Percentiles rank a stretch among this genome's conserved stretches.
These are phyloP conservation scores for Moesziomyces globuligerus DNA, from an alignment of 1,284 basidiomycete genomes.

Conservation along the genomic window DNA sequence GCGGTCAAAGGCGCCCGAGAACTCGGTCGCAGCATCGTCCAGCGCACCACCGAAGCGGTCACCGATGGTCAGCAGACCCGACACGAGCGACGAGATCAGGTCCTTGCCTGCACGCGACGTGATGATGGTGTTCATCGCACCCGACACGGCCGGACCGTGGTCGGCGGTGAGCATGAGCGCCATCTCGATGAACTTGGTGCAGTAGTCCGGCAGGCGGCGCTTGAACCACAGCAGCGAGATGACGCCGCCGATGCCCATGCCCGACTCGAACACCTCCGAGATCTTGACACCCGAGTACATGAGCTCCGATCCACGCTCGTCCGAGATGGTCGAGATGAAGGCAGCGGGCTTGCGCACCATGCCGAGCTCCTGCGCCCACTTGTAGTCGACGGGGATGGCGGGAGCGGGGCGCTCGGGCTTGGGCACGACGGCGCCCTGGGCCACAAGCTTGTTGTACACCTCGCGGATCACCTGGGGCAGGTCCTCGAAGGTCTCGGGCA, in stretches of 20 bases:
- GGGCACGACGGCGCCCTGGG: constrained; percentile 76
- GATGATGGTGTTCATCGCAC: constrained; percentile 99
- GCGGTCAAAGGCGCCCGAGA: constrained; percentile 80
- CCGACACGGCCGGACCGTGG: constrained; percentile 76
- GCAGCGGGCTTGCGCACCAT: constrained; percentile 98
- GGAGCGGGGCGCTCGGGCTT: constrained; percentile 87
- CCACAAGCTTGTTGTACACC: constrained; percentile 86
- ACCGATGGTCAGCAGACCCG: constrained; percentile 96
- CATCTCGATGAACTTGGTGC: constrained; percentile 87
- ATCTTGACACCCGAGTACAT: constrained; percentile 99
- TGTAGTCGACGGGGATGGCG: constrained; percentile 99
- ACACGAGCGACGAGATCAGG: constrained; percentile 93
- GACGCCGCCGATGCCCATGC: constrained; percentile 88
- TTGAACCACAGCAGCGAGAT: constrained; percentile 98
- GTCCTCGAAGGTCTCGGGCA: constrained; percentile 97
- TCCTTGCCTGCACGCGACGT: constrained; percentile 99
- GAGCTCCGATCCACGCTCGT: constrained; percentile 98
- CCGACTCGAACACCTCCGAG: constrained; percentile 80
- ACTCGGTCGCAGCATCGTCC: constrained; percentile 95
- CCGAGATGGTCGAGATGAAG: constrained; percentile 99
- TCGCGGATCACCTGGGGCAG: constrained; percentile 84
- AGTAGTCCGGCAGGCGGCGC: constrained; percentile 73
- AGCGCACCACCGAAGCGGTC: constrained; percentile 99
- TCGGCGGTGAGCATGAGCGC: constrained; percentile 98
- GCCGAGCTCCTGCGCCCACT: constrained; percentile 97